Base-by-base conservation (phyloP, 2,329 filamentous ascomycete genomes). In the Calonectria henricotiae region DNA sequence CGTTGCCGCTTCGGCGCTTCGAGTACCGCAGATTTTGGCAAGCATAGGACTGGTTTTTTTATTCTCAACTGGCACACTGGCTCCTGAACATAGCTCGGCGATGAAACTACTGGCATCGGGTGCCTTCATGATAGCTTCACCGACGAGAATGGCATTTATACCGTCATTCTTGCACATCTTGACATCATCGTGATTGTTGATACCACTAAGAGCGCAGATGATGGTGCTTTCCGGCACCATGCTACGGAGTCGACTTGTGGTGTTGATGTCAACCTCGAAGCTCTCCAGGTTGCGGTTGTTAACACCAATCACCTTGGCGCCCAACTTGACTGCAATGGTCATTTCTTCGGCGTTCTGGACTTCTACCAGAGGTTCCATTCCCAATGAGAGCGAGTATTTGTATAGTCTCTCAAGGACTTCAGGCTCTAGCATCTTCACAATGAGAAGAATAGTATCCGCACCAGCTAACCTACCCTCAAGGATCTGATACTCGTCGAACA, bases 401-500 rank as follows among this genome's bases (percentile, higher is more conserved):
- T 98, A 99, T 12, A 99, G 86, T 51, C 90, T 88, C 69, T 91
- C 90, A 37, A 99, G 87, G 4, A 93, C 87, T 32, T 90, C 89
- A 30, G 89, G 85, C 70, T 96, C 92, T 12, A 99, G 89, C 96
- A 99, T 99, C 86, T 99, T 99, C 62, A 99, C 96, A 75, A 99
- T 99, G 23, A 99, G 88, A 30, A 99, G 87, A 20, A 99, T 92
- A 0, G 96, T 98, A 82, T 99, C 96, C 8, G 96, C 96, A 74
- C 96, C 96, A 13, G 96, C 95, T 67, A 99, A 85, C 58, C 97
- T 89, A 32, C 95, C 96, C 83, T 99, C 96, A 7, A 99, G 87
- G 65, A 99, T 98, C 82, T 99, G 96, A 80, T 99, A 99, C 81
- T 98, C 95, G 54, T 98, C 95, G 78, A 98, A 99, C 46, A 99